Evolutionary conservation across 1,139 yeast genomes (phyloP), one percentile per base, ranked within the genome.

Genomic region (Kodamaea sp.): DNA sequence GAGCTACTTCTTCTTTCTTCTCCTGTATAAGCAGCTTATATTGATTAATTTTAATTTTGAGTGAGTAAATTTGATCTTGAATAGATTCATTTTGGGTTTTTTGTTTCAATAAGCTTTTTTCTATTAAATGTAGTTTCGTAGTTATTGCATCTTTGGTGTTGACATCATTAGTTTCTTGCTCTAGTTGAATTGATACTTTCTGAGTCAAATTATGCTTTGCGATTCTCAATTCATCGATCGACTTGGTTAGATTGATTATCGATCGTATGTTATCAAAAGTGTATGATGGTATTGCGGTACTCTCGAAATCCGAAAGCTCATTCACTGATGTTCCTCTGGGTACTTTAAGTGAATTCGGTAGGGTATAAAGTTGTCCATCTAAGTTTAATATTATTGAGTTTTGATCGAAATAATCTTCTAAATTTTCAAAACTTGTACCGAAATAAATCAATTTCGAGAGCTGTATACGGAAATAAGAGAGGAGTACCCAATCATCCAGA

Each of bases 181-280:
- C 31, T 22, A 27, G 29, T 23, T 38, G 34, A 2, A 32, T 26
- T 9, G 33, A 31, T 5, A 27, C 27, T 20, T 51, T 52, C 1
- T 29, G 32, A 5, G 52, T 31, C 2, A 51, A 38, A 20, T 35
- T 32, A 11, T 25, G 36, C 38, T 54, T 55, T 34, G 51, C 28
- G 2, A 37, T 24, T 6, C 43, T 33, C 31, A 69, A 52, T 40
- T 70, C 76, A 25, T 54, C 55, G 2, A 66, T 43, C 1, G 74
- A 65, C 29, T 50, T 49, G 22, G 55, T 42, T 23, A 70, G 51
- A 37, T 59, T 64, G 38, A 54, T 58, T 8, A 70, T 40, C 1
- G 67, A 55, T 33, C 76, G 53, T 5, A 69, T 58, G 8, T 60
- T 48, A 43, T 70, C 75, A 40, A 64, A 63, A 2, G 64, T 47